A percentile compares a stretch with the other conserved stretches of the same genome.
Evolutionary conservation across 2,329 filamentous ascomycete genomes (phyloP).

Genomic region (Cladosporium cucumerinum): DNA sequence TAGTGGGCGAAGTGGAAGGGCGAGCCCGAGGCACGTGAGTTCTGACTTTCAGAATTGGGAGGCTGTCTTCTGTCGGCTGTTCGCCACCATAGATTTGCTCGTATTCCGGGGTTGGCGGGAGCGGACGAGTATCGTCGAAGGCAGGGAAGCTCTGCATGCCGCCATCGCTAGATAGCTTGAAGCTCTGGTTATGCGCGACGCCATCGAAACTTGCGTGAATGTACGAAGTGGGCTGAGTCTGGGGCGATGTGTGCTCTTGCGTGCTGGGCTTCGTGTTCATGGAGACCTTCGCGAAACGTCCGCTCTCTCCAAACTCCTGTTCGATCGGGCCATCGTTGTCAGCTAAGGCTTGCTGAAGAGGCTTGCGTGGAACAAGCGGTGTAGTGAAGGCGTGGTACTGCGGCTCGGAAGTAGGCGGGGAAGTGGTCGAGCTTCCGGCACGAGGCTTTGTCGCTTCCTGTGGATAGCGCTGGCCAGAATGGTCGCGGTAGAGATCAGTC

Average conservation of each 20-base stretch:
- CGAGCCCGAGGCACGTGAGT: neutral
- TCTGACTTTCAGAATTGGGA: neutral
- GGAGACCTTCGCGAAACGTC: neutral
- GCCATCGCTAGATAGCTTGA: neutral
- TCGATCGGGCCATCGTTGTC: neutral
- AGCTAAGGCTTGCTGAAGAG: neutral
- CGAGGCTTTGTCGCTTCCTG: conserved; percentile 7
- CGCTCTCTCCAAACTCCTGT: neutral
- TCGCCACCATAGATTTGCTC: neutral
- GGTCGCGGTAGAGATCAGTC: conserved; percentile 21
- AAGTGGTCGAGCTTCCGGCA: neutral
- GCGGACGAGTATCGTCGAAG: conserved; percentile 3
- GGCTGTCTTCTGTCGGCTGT: neutral
- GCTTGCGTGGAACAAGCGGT: neutral
- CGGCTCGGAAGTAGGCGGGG: neutral
- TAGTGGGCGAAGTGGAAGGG: neutral
- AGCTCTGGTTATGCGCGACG: neutral
- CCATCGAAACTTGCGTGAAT: neutral
- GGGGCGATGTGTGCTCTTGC: neutral
- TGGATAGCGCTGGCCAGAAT: conserved; percentile 23
- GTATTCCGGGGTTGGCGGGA: neutral
- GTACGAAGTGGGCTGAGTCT: neutral
- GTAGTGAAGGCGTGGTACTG: neutral
- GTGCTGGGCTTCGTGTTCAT: neutral
- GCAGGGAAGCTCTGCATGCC: conserved; percentile 2